These are phyloP conservation scores for Metarhizium humberi DNA, from an alignment of 2,329 filamentous ascomycete species.

Conservation along the genomic window DNA sequence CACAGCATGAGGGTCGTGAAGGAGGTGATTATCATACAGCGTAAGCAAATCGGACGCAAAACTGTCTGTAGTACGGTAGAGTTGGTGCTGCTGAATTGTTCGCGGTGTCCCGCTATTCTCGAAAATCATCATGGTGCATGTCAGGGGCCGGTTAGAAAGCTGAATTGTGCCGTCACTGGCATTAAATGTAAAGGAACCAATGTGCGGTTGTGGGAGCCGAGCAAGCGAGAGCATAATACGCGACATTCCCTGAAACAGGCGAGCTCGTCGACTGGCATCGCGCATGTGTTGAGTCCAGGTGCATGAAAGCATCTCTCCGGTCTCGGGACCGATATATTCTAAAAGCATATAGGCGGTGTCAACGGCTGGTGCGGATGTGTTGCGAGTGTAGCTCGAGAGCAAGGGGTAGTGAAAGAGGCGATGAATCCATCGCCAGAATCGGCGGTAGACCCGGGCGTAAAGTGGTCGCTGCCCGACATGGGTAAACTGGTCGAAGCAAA, in stretches of 20 bases:
- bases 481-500: constrained; percentile 10
- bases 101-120: constrained; percentile 23
- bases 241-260: constrained; percentile 11
- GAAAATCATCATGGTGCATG: constrained; percentile 11
- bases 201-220: constrained; percentile 10
- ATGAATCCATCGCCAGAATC: constrained; percentile 6
- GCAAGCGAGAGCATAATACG: constrained; percentile 13
- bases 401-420: constrained; percentile 7
- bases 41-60: constrained; percentile 19
- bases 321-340: constrained; percentile 13
- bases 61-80: constrained; percentile 19
- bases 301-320: constrained; percentile 13
- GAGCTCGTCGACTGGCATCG: constrained; percentile 6
- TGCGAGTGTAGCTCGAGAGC: constrained; percentile 10
- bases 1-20: constrained; percentile 17
- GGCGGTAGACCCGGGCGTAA: constrained; percentile 2
- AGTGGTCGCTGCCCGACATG: constrained; percentile 6
- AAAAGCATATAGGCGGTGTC: constrained; percentile 12
- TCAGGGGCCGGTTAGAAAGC: constrained; percentile 16
- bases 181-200: constrained; percentile 14
- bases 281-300: constrained; percentile 9
- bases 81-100: constrained; percentile 19
- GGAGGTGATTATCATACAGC: constrained; percentile 17
- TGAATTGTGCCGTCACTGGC: constrained; percentile 17
- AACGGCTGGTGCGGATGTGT: constrained; percentile 4